phyloP scores from a whole-genome alignment of 2,329 filamentous ascomycete species.

The Nothomitra cinnamomea region DNA sequence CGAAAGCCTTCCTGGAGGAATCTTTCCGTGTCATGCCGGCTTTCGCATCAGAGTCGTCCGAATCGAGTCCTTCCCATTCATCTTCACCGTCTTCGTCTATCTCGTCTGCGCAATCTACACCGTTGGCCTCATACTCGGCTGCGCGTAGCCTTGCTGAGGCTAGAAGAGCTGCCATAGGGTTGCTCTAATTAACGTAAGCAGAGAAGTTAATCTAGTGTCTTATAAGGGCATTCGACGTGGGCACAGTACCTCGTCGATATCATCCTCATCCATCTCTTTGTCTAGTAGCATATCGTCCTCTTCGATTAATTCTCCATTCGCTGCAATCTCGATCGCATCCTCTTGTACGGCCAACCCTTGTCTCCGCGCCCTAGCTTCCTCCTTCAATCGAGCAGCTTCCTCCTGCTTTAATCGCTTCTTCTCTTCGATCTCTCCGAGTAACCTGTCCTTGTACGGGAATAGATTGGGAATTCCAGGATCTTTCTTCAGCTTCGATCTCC shows the following conservation, averaged over 20 bases:
- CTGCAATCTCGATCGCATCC: slow-evolving; percentile 18
- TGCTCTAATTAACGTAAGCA: slow-evolving; percentile 39
- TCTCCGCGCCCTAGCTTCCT: slow-evolving; percentile 39
- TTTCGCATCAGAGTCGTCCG: neutral
- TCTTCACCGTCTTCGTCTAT: slow-evolving; percentile 32
- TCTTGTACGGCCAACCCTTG: slow-evolving; percentile 22
- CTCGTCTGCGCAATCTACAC: slow-evolving; percentile 35
- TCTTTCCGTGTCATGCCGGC: slow-evolving; percentile 24
- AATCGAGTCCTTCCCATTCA: slow-evolving; percentile 10
- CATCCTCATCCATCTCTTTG: slow-evolving; percentile 9
- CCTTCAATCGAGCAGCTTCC: slow-evolving; percentile 51
- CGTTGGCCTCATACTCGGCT: slow-evolving; percentile 52
- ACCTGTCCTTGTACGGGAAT: slow-evolving; percentile 93
- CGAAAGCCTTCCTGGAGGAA: slow-evolving; percentile 69
- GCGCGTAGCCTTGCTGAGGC: slow-evolving; percentile 70
- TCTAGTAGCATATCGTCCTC: slow-evolving; percentile 2
- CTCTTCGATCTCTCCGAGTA: slow-evolving; percentile 89
- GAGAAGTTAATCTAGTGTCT: neutral
- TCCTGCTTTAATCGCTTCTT: slow-evolving; percentile 65
- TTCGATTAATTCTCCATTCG: slow-evolving; percentile 7
- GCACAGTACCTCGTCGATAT: slow-evolving; percentile 30
- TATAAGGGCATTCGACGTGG: neutral
- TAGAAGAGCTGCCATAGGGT: slow-evolving; percentile 83
- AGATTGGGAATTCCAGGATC: slow-evolving; percentile 94
- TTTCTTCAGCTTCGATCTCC: slow-evolving; percentile 89